Evolutionary conservation across 805 yeast genomes (phyloP).

Genomic region (Schwanniomyces occidentalis): DNA sequence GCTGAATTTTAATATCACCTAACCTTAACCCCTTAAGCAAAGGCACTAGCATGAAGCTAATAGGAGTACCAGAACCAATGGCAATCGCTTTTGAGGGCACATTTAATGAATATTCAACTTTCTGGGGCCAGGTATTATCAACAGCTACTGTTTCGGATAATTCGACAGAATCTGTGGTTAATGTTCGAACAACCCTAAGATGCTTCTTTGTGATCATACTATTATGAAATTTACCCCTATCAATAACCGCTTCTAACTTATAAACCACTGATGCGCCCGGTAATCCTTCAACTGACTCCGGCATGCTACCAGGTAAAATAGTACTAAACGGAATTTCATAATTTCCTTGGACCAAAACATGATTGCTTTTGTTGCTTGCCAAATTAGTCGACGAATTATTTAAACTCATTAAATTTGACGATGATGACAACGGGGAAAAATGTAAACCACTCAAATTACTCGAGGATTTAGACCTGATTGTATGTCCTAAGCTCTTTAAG

Average conservation of each 20-base stretch:
- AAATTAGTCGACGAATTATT: conserved; percentile 15
- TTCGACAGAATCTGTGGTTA: conserved; percentile 85
- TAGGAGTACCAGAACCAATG: conserved; percentile 75
- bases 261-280: conserved; percentile 76
- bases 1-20: conserved; percentile 68
- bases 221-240: conserved; percentile 74
- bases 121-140: conserved; percentile 93
- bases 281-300: conserved; percentile 89
- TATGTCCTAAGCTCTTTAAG: conserved; percentile 34
- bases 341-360: conserved; percentile 66
- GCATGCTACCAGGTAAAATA: conserved; percentile 77
- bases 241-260: conserved; percentile 75
- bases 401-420: conserved; percentile 26
- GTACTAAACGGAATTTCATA: conserved; percentile 90
- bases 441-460: conserved; percentile 14
- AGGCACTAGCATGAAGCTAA: conserved; percentile 74
- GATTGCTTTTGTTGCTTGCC: conserved; percentile 17
- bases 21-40: conserved; percentile 74
- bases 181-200: conserved; percentile 78
- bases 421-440: conserved; percentile 20
- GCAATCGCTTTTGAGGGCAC: conserved; percentile 89
- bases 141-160: conserved; percentile 89
- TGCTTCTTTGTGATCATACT: conserved; percentile 68
- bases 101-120: conserved; percentile 85
- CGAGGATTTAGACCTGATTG: conserved; percentile 37